Evolutionary conservation across 2,329 filamentous ascomycete genomes (phyloP).

Genomic region (Lizonia empirigonia): DNA sequence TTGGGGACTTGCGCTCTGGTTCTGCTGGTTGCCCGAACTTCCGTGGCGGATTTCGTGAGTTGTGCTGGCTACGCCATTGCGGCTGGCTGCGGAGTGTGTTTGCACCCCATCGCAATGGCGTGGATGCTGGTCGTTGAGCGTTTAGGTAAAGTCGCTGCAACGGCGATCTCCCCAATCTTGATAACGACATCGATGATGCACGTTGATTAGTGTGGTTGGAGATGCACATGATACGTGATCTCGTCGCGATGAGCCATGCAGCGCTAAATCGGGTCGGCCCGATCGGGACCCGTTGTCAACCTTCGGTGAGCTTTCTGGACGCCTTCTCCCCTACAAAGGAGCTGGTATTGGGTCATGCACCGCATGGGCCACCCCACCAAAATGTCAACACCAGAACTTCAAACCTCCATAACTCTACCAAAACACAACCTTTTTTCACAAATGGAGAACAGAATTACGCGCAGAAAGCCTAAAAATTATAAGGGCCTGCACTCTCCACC

Average conservation of each 20-base stretch:
- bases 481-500: no score
- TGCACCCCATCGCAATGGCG: slow-evolving; percentile 2
- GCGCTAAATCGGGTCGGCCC: slow-evolving; percentile 7
- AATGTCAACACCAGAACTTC: no score
- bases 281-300: background rate
- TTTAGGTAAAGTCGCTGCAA: background rate
- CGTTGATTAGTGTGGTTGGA: background rate
- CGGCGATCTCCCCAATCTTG: slow-evolving; percentile 1
- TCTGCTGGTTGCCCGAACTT: slow-evolving; percentile 10
- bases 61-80: slow-evolving; percentile 15
- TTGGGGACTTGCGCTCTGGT: slow-evolving; percentile 11
- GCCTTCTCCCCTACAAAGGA: background rate
- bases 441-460: no score
- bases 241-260: background rate
- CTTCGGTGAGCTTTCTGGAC: background rate
- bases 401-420: no score
- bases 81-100: background rate
- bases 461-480: no score
- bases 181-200: slow-evolving; percentile 11
- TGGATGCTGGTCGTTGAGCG: background rate
- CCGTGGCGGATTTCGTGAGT: slow-evolving; percentile 8
- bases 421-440: no score
- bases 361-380: no score
- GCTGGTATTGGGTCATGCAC: no score
- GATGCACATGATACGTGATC: background rate